Conservation (phyloP, 495 filamentous ascomycete genomes). For the Trichoderma asperelloides region DNA sequence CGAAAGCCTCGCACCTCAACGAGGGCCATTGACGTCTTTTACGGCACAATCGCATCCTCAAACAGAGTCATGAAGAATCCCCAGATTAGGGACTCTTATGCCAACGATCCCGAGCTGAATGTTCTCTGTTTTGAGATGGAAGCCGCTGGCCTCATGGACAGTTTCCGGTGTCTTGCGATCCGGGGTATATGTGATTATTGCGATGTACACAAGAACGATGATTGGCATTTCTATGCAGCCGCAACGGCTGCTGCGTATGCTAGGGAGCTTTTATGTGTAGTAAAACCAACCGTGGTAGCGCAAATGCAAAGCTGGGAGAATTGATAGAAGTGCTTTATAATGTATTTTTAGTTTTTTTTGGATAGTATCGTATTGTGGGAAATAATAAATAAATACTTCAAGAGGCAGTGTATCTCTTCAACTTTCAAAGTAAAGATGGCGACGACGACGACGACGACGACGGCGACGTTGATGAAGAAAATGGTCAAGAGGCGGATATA, state of each 20-base stretch:
- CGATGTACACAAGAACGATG: slow-evolving; percentile 12
- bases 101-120: not conserved
- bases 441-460: too few species aligned
- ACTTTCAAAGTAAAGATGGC: too few species aligned
- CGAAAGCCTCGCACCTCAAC: not conserved
- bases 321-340: too few species aligned
- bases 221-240: not conserved
- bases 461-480: too few species aligned
- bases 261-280: not conserved
- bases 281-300: too few species aligned
- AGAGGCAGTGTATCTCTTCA: too few species aligned
- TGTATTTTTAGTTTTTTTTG: too few species aligned
- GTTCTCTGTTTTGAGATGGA: slow-evolving; percentile 13
- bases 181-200: slow-evolving; percentile 26
- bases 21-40: slow-evolving; percentile 2
- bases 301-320: too few species aligned
- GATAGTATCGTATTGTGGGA: too few species aligned
- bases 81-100: slow-evolving; percentile 16
- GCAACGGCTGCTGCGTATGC: not conserved
- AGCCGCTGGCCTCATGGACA: not conserved
- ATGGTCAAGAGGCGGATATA: too few species aligned
- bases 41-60: slow-evolving; percentile 20
- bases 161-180: slow-evolving; percentile 17
- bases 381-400: too few species aligned
- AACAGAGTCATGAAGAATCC: slow-evolving; percentile 21